Percentiles rank a stretch among this genome's conserved stretches.
These are phyloP conservation scores for Candida bentonensis DNA, from an alignment of 805 yeast genomes.

Conservation along the genomic window DNA sequence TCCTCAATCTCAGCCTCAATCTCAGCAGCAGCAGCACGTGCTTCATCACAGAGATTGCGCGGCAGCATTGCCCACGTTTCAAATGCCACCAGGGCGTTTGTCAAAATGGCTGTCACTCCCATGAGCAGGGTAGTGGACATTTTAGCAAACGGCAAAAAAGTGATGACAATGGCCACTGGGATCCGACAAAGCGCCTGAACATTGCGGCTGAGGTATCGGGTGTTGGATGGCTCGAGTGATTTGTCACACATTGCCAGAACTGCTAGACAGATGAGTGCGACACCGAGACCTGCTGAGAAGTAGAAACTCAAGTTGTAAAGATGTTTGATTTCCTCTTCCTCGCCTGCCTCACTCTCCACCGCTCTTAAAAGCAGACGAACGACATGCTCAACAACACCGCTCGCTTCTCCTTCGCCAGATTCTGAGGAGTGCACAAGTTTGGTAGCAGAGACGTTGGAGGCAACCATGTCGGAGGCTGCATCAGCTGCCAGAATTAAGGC, in stretches of 20 bases:
- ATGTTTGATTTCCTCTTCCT: conserved; percentile 22
- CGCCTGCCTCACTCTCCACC: conserved; percentile 5
- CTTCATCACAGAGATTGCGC: not conserved
- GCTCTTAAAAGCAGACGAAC: not conserved
- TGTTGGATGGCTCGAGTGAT: conserved; percentile 26
- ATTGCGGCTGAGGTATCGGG: conserved; percentile 22
- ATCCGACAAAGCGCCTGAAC: conserved; percentile 29
- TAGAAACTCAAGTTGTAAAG: conserved; percentile 31
- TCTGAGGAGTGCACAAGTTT: conserved; percentile 3
- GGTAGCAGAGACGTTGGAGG: conserved; percentile 18
- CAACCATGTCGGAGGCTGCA: conserved; percentile 37
- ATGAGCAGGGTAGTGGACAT: conserved; percentile 26
- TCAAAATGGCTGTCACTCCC: conserved; percentile 29
- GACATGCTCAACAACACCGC: conserved; percentile 3
- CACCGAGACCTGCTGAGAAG: conserved; percentile 40
- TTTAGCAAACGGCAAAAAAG: conserved; percentile 32
- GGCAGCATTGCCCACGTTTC: conserved; percentile 23
- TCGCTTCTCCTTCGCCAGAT: conserved; percentile 4
- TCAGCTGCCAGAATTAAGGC: conserved; percentile 39
- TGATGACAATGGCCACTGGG: conserved; percentile 27
- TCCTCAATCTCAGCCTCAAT: not conserved
- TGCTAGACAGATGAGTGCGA: conserved; percentile 28
- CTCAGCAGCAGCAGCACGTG: not conserved
- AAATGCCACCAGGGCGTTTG: conserved; percentile 23
- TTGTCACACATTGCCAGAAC: conserved; percentile 32